Percentiles rank a stretch among this genome's conserved stretches.
Conservation (phyloP, 352 stramenopile genomes). For the Pythium chondricola region DNA sequence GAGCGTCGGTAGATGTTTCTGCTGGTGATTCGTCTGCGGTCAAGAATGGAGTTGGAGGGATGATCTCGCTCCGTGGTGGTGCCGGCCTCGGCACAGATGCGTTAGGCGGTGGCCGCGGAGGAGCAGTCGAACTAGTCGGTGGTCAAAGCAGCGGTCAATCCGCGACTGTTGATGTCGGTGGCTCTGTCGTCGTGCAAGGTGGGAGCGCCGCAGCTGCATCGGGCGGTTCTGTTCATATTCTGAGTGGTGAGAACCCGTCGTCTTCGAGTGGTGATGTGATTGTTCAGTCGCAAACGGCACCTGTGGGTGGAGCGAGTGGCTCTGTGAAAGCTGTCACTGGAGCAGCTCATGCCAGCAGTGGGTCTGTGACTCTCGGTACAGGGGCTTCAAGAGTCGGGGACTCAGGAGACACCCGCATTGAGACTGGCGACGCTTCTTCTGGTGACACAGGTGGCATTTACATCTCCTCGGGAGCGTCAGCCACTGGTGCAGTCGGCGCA, state of each 20-base stretch:
- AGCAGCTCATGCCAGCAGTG: conserved; percentile 8
- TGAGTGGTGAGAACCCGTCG: conserved; percentile 33
- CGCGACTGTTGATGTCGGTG: conserved; percentile 30
- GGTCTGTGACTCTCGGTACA: conserved; percentile 21
- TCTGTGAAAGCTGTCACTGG: conserved; percentile 14
- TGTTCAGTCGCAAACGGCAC: conserved; percentile 28
- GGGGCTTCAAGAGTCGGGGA: conserved; percentile 1
- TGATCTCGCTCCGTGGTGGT: conserved; percentile 31
- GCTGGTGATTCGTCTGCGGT: conserved; percentile 32
- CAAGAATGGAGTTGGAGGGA: conserved; percentile 31
- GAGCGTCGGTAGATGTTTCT: conserved; percentile 29
- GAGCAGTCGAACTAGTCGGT: conserved; percentile 31
- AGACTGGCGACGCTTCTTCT: conserved; percentile 5
- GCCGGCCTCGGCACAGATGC: conserved; percentile 31
- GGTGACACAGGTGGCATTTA: conserved; percentile 8
- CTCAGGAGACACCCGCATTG: conserved; percentile 8
- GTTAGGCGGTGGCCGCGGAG: conserved; percentile 33
- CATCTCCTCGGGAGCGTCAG: conserved; percentile 9
- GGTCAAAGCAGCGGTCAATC: conserved; percentile 42
- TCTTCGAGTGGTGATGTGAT: conserved; percentile 43
- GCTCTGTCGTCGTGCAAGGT: conserved; percentile 29
- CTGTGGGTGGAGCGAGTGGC: conserved; percentile 30
- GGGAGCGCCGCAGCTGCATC: conserved; percentile 33
- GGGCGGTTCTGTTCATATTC: conserved; percentile 36
- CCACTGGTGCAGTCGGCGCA: conserved; percentile 8